Base-by-base conservation (phyloP, 495 filamentous ascomycete species). In the Chlorociboria aeruginascens region DNA sequence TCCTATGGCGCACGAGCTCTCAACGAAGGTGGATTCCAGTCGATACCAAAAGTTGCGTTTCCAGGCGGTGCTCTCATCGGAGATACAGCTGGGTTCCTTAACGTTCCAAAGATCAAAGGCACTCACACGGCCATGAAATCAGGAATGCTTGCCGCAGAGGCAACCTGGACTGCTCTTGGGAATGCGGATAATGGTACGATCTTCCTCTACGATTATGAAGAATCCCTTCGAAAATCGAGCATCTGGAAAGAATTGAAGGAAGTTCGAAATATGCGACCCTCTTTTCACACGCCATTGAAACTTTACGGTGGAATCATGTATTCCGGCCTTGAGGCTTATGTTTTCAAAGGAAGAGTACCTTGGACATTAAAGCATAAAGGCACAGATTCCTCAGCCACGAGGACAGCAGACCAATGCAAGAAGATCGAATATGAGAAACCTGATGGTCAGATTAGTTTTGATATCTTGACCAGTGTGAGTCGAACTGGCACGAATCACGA, bases 361-460 rank as follows among this genome's bases (percentile, higher is more conserved):
- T 99, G 93, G 93, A 99, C 92, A 2, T 68, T 98, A 13, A 88
- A 82, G 56, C 93, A 98, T 66, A 78, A 82, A 56, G 66, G 69
- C 16, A 73, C 77, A 0, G 86, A 92, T 63, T 62, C 81, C 56
- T 82, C 69, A 0, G 81, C 87, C 17, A 99, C 92, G 28, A 88
- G 88, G 64, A 62, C 67, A 16, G 90, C 89, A 6, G 83, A 88
- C 46, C 66, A 82, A 57, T 90, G 75, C 63, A 66, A 72, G 50
- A 93, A 92, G 70, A 95, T 97, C 58, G 86, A 92, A 58, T 99
- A 99, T 57, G 85, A 85, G 44, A 99, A 97, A 67, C 90, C 92
- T 0, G 92, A 99, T 61, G 86, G 87, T 29, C 80, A 92, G 66
- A 79, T 97, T 60, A 83, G 77, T 43, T 99, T 99, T 58, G 92